Base-by-base conservation (phyloP, 108 stramenopile genomes). In the Fragilaria crotonensis region DNA sequence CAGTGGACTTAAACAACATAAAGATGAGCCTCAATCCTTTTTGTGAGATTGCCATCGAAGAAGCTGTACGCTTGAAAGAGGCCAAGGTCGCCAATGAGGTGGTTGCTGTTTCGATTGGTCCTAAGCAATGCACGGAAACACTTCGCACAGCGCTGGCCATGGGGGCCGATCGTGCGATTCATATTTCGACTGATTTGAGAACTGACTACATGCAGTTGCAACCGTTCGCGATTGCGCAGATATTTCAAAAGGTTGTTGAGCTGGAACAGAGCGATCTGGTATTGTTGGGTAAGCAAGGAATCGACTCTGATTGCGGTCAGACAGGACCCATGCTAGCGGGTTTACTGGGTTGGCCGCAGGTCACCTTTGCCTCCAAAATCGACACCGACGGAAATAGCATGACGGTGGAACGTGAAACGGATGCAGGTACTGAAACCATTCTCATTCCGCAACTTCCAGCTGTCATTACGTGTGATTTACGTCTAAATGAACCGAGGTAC, bases 1-100 rank as follows among this genome's bases (percentile, higher is more conserved):
- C 94, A 65, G 97, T 99, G 33, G 96, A 98, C 55, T 77, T 97
- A 36, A 76, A 77, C 65, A 99, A 97, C 66, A 96, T 97, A 45
- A 99, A 99, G 78, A 98, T 98, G 95, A 84, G 85, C 58, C 84
- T 98, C 93, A 99, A 99, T 72, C 99, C 99, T n/a, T 99, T 99
- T 72, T 99, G 99, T 70, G 97, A 99, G 76, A 95, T 97, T 62
- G 90, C 88, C 49, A 70, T 90, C 31, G 99, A 99, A 83, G 97
- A 98, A 66, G 97, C 96, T 47, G 91, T 98, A 33, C 94, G 93
- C 23, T 71, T 98, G 58, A 99, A 99, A 82, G 96, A 96, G 55
- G 25, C 49, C 50, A 86, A 80, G 73, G 67, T 64, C 31, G 96
- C 94, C 23, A 71, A 77, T 2, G 96, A 97, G 64, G 83, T 98